Conservation (phyloP, 768 basidiomycete genomes). For the Xanthoconium purpureum region DNA sequence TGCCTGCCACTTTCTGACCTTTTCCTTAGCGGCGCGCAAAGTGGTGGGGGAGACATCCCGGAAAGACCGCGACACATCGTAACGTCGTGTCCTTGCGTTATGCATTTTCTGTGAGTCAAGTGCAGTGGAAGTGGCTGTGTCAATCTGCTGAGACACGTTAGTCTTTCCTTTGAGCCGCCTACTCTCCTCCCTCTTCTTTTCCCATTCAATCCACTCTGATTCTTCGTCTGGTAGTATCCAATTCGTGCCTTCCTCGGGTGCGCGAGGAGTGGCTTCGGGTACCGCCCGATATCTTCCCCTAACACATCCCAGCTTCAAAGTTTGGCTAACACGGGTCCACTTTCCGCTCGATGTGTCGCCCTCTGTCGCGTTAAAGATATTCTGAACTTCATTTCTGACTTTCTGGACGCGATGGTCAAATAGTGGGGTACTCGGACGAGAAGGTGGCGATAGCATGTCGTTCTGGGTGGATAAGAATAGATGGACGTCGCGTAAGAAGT, state of each 20-base stretch:
- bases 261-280: conserved; percentile 20
- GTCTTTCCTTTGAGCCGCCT: conserved; percentile 18
- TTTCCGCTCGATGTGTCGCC: conserved; percentile 43
- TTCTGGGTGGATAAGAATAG: conserved; percentile 31
- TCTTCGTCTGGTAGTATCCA: conserved; percentile 46
- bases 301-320: conserved; percentile 41
- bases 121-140: not conserved
- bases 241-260: conserved; percentile 24
- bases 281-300: conserved; percentile 33
- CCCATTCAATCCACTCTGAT: conserved; percentile 48
- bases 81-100: not conserved
- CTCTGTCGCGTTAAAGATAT: conserved; percentile 35
- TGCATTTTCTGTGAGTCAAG: conserved; percentile 5
- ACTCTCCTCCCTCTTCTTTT: conserved; percentile 30
- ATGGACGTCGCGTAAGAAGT: conserved; percentile 31
- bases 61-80: not conserved
- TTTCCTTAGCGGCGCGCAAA: conserved; percentile 31
- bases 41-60: conserved; percentile 25
- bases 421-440: conserved; percentile 33
- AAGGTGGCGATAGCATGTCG: conserved; percentile 35
- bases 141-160: conserved; percentile 9
- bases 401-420: conserved; percentile 28
- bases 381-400: conserved; percentile 34
- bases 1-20: conserved; percentile 37
- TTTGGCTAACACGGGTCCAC: conserved; percentile 43